Evolutionary conservation across 257 asterid genomes (phyloP).

Genomic region (Fraxinus cuspidata): DNA sequence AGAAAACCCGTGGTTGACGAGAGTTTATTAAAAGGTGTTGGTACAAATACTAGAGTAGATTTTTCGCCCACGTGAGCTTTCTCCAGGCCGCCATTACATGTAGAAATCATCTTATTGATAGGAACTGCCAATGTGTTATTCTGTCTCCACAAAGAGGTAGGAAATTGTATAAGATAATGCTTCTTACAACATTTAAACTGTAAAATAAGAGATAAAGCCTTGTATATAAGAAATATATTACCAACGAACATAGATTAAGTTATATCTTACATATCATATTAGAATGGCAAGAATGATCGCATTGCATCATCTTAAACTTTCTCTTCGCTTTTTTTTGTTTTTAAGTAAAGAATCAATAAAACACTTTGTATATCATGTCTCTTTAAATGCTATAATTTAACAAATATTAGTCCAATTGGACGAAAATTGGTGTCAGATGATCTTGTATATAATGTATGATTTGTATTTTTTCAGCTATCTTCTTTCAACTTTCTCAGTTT

Average conservation of each 20-base stretch:
- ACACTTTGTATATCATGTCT: neutral
- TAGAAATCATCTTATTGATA: conserved; percentile 16
- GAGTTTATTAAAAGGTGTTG: conserved; percentile 23
- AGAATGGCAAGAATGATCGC: neutral
- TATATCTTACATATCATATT: neutral
- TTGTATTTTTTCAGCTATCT: neutral
- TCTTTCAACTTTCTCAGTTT: neutral
- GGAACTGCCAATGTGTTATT: conserved; percentile 25
- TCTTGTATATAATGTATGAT: too few relatives aligned
- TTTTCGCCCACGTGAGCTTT: neutral
- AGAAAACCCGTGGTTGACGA: conserved; percentile 25
- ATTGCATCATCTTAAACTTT: neutral
- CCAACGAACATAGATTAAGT: neutral
- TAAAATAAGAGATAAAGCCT: neutral
- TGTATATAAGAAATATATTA: neutral
- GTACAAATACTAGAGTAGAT: conserved; percentile 12
- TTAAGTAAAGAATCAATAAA: neutral
- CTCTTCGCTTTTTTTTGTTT: neutral
- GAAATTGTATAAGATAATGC: neutral
- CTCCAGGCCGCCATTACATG: conserved; percentile 17
- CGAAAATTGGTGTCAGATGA: neutral
- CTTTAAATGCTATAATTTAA: neutral
- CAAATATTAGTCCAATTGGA: neutral
- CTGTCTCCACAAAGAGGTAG: neutral
- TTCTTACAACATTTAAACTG: neutral